Evolutionary conservation across 345 rosid species (phyloP), one percentile per base, ranked within the genome.

Genomic region (Excoecaria cochinchinensis): DNA sequence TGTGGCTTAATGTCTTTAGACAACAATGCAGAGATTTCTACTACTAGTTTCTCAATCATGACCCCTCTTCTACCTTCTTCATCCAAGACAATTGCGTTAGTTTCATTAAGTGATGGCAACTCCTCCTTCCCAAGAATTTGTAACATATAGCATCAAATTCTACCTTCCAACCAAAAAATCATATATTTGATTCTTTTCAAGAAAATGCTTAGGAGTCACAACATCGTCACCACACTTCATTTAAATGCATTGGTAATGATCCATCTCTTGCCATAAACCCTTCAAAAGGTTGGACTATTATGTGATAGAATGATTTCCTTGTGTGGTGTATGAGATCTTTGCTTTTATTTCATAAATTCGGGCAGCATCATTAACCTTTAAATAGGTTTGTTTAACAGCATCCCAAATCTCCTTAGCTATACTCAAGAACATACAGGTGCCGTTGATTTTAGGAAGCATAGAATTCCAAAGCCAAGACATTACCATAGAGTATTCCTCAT

Each of bases 401-500:
- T 67, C 52, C 70, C 52, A 67, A 8, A 67, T 46, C 16, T 67
- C 55, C 24, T 67, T 67, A 9, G 56, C 53, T 22, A 5, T 67
- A 4, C 24, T 22, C 16, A 66, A 25, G n/a, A 66, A 40, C 51
- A 66, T 46, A 4, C 51, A 13, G 0, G 50, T 40, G n/a, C 3
- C n/a, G 8, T 22, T 55, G 0, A 4, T 55, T 55, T 55, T 8
- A n/a, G 17, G 59, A 16, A 55, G 59, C 21, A 55, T 55, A 5
- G 22, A 66, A 40, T 66, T 66, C 48, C 70, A 40, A 19, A 66
- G 21, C 70, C 70, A 66, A 3, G 70, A 39, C 70, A 66, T 66
- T 19, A 66, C 24, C 69, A 66, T 66, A 40, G 70, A 55, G 22
- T 38, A 25, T 66, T 44, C 24, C 7, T 66, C 51, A 40, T 39